Evolutionary conservation across 345 rosid genomes (phyloP).

Genomic region (Camelina sativa): DNA sequence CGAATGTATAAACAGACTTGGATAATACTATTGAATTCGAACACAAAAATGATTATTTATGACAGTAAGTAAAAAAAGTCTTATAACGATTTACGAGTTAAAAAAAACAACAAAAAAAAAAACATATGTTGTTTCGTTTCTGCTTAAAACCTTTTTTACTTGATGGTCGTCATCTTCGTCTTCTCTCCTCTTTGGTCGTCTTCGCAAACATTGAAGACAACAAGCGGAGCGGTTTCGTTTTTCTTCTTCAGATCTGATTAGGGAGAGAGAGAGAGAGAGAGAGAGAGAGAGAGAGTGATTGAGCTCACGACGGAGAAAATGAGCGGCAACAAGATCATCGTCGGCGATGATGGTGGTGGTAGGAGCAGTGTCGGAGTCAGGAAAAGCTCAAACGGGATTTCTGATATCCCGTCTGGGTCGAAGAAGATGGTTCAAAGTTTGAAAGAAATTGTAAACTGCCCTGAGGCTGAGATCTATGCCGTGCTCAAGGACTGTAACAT

Average conservation of each 20-base stretch:
- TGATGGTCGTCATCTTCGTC: too few species aligned
- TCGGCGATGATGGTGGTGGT: constrained; percentile 47
- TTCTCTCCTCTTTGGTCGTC: not conserved
- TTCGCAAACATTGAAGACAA: not conserved
- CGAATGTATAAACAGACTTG: too few species aligned
- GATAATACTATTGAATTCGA: too few species aligned
- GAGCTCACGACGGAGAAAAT: constrained; percentile 35
- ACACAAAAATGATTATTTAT: too few species aligned
- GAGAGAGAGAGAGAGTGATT: too few species aligned
- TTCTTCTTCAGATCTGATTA: constrained; percentile 41
- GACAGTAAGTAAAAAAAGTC: too few species aligned
- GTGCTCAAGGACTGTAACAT: constrained; percentile 89
- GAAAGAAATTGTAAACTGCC: constrained; percentile 87
- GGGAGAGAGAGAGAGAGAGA: not conserved
- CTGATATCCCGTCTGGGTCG: constrained; percentile 71
- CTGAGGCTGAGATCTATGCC: constrained; percentile 91
- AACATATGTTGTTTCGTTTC: too few species aligned
- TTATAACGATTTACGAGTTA: too few species aligned
- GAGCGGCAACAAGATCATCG: constrained; percentile 58
- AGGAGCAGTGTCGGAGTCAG: constrained; percentile 43
- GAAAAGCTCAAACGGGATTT: constrained; percentile 63
- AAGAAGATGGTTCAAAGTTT: constrained; percentile 85
- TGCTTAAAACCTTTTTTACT: too few species aligned
- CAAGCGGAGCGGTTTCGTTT: not conserved
- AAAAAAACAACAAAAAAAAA: too few species aligned